A percentile compares a stretch with the other conserved stretches of the same genome.
phyloP scores from a whole-genome alignment of 805 yeast species.

The Candida loeiensis region DNA sequence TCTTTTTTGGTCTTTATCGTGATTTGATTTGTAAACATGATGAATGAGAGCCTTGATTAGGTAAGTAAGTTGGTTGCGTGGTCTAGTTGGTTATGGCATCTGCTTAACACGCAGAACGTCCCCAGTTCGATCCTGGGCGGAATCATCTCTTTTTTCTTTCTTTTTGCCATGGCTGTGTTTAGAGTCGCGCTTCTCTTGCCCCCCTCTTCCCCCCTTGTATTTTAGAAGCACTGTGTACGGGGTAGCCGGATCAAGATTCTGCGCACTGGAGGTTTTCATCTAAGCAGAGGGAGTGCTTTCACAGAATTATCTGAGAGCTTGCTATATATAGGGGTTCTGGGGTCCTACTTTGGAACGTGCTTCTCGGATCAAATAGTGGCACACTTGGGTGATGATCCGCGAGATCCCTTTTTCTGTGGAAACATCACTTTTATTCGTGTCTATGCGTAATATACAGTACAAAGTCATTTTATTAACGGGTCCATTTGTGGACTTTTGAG shows the following conservation, averaged over 20 bases:
- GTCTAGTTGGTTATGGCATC: constrained; percentile 99
- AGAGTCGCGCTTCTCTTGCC: neutral
- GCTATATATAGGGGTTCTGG: no score
- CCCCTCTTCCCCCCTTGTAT: neutral
- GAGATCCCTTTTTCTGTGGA: neutral
- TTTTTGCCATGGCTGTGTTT: no score
- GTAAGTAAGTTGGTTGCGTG: constrained; percentile 93
- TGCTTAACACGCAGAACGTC: constrained; percentile 99
- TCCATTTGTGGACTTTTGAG: constrained; percentile 1
- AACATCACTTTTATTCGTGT: neutral
- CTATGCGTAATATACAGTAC: neutral
- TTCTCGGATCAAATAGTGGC: no score
- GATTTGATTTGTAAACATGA: no score
- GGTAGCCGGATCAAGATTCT: neutral
- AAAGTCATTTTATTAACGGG: neutral
- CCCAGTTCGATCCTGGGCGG: constrained; percentile 99
- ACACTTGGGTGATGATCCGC: neutral
- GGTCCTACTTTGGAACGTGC: no score
- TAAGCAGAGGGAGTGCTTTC: neutral
- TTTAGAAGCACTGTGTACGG: neutral
- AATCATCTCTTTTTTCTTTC: constrained; percentile 48
- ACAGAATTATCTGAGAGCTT: no score
- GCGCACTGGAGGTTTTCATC: no score
- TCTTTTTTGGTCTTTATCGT: constrained; percentile 9
- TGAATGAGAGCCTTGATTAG: no score